Conservation (phyloP, 2,329 filamentous ascomycete species). For the Pestalotiopsis sp. region DNA sequence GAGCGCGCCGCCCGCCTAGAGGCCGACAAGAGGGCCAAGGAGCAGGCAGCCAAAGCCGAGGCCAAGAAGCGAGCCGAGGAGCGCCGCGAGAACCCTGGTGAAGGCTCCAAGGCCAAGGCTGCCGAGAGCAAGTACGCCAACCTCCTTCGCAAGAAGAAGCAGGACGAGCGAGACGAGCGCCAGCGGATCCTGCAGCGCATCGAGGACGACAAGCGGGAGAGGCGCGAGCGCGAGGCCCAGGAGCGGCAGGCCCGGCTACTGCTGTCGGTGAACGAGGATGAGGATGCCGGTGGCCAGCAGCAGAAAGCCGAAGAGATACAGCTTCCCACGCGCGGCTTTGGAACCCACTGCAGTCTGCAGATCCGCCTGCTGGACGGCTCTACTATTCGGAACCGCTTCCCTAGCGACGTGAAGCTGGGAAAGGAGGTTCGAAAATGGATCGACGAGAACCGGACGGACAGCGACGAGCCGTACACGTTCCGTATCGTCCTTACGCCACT, state of each 20-base stretch:
- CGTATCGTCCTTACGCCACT: constrained; percentile 80
- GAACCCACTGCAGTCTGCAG: constrained; percentile 64
- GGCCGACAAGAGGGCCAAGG: constrained; percentile 50
- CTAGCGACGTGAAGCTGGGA: constrained; percentile 62
- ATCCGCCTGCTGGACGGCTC: constrained; percentile 84
- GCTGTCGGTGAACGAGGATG: constrained; percentile 23
- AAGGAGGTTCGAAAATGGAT: constrained; percentile 77
- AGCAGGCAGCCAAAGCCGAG: constrained; percentile 49
- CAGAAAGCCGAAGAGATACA: constrained; percentile 14
- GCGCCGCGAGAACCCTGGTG: constrained; percentile 31
- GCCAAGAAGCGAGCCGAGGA: constrained; percentile 44
- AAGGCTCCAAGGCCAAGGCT: constrained; percentile 27
- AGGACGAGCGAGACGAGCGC: constrained; percentile 69
- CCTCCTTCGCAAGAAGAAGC: constrained; percentile 63
- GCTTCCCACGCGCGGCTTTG: constrained; percentile 21
- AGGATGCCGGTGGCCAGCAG: constrained; percentile 16
- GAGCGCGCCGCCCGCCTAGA: constrained; percentile 54
- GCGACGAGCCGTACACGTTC: constrained; percentile 74
- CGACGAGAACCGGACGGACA: constrained; percentile 61
- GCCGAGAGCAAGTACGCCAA: constrained; percentile 51
- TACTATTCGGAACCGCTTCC: constrained; percentile 74
- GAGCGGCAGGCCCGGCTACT: constrained; percentile 41
- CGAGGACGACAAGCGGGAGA: constrained; percentile 73
- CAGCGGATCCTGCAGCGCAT: constrained; percentile 74
- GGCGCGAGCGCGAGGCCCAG: constrained; percentile 57